A percentile compares a stretch with the other conserved stretches of the same genome.
These are phyloP conservation scores for Spergularia azorica DNA, from an alignment of 179 eudicot genomes.

Conservation along the genomic window DNA sequence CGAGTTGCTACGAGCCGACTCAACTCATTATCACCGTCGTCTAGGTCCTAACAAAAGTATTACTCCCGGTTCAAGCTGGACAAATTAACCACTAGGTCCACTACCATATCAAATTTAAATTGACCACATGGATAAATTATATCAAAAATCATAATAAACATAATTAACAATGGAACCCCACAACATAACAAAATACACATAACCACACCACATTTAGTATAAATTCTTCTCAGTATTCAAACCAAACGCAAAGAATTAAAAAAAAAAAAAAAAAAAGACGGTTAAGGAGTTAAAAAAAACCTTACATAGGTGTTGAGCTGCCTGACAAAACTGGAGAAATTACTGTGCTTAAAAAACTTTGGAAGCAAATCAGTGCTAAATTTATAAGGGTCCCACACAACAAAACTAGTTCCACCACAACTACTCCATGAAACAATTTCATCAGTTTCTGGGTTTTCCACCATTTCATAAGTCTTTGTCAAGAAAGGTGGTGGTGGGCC, in stretches of 20 bases:
- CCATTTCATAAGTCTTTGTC: constrained; percentile 78
- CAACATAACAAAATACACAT: too few relatives aligned
- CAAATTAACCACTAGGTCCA: too few relatives aligned
- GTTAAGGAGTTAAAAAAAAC: not conserved
- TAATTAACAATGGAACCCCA: not conserved
- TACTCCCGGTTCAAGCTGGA: too few relatives aligned
- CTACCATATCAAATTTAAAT: too few relatives aligned
- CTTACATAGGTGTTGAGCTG: constrained; percentile 87
- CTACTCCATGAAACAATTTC: constrained; percentile 62
- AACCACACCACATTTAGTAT: too few relatives aligned
- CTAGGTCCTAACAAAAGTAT: too few relatives aligned
- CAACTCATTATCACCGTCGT: too few relatives aligned
- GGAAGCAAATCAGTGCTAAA: constrained; percentile 56
- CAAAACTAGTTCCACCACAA: constrained; percentile 37
- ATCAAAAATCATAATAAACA: not conserved
- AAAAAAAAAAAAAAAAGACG: not conserved
- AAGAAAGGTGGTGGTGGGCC: constrained; percentile 71
- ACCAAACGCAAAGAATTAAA: not conserved
- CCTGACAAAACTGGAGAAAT: constrained; percentile 84
- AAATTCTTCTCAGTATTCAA: not conserved
- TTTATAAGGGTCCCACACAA: constrained; percentile 69
- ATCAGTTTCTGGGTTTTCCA: constrained; percentile 60
- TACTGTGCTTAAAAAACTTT: constrained; percentile 67
- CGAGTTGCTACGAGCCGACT: too few relatives aligned
- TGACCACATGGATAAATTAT: too few relatives aligned